These are phyloP conservation scores for Starmera quercuum DNA, from an alignment of 805 yeast species.

Conservation along the genomic window DNA sequence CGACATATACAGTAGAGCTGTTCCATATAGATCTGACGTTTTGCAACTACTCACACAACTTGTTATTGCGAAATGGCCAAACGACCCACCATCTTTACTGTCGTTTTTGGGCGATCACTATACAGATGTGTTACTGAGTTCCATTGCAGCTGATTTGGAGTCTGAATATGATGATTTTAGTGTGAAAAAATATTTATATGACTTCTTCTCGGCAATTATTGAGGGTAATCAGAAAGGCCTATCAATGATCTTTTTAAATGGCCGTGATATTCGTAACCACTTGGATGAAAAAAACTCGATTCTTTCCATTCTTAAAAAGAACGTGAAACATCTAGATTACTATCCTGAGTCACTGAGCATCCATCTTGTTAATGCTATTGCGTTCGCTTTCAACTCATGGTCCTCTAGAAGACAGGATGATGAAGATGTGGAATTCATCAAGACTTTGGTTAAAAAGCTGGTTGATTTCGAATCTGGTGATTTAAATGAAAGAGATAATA, in stretches of 20 bases:
- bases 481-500: conserved; percentile 4
- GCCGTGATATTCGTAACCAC: conserved; percentile 24
- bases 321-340: conserved; percentile 41
- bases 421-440: conserved; percentile 33
- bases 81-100: conserved; percentile 67
- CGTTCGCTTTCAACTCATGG: conserved; percentile 76
- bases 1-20: conserved; percentile 43
- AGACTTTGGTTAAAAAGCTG: conserved; percentile 27
- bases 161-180: conserved; percentile 44
- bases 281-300: conserved; percentile 30
- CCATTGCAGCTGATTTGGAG: conserved; percentile 53
- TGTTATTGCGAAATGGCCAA: conserved; percentile 48
- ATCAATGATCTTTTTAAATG: conserved; percentile 61
- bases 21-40: conserved; percentile 40
- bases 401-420: conserved; percentile 47
- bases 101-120: conserved; percentile 70
- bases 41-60: conserved; percentile 50
- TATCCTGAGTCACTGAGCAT: conserved; percentile 60
- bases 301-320: conserved; percentile 46
- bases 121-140: conserved; percentile 51
- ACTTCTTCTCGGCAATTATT: conserved; percentile 60
- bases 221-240: conserved; percentile 72
- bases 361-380: conserved; percentile 63
- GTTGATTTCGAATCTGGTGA: conserved; percentile 21
- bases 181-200: conserved; percentile 49